These are phyloP conservation scores for Suhomyces vadensis DNA, from an alignment of 805 yeast genomes.

Conservation along the genomic window DNA sequence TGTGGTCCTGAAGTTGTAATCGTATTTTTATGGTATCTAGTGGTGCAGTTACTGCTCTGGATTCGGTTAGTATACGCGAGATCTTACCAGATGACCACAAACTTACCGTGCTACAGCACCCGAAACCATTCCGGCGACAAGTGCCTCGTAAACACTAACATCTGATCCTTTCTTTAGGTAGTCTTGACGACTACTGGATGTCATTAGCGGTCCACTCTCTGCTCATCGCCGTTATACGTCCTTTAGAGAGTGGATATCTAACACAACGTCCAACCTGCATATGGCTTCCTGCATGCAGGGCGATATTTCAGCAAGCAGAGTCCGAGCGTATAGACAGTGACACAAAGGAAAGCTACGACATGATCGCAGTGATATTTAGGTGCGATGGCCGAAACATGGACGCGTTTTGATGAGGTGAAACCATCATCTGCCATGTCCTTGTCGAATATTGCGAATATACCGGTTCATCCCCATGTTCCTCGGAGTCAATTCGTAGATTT, in stretches of 20 bases:
- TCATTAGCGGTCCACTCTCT: background rate
- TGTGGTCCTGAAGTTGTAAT: conserved; percentile 55
- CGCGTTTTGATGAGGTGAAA: no score
- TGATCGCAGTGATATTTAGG: no score
- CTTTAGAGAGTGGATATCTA: no score
- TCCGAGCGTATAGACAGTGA: no score
- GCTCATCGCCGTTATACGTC: no score
- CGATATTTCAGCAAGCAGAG: no score
- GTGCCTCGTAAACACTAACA: conserved; percentile 52
- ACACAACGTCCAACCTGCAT: background rate
- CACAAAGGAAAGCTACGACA: no score
- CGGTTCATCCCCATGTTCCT: conserved; percentile 14
- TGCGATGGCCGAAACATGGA: no score
- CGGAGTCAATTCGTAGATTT: conserved; percentile 8
- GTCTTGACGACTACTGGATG: conserved; percentile 25
- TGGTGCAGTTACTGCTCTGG: conserved; percentile 68
- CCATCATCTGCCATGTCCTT: no score
- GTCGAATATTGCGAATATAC: background rate
- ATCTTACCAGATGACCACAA: background rate
- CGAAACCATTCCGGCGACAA: conserved; percentile 69
- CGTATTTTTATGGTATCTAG: conserved; percentile 77
- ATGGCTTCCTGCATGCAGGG: no score
- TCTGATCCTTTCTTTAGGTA: conserved; percentile 53
- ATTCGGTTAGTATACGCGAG: background rate
- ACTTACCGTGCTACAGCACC: conserved; percentile 55